Evolutionary conservation across 257 asterid species (phyloP).

Genomic region (Phtheirospermum japonicum): DNA sequence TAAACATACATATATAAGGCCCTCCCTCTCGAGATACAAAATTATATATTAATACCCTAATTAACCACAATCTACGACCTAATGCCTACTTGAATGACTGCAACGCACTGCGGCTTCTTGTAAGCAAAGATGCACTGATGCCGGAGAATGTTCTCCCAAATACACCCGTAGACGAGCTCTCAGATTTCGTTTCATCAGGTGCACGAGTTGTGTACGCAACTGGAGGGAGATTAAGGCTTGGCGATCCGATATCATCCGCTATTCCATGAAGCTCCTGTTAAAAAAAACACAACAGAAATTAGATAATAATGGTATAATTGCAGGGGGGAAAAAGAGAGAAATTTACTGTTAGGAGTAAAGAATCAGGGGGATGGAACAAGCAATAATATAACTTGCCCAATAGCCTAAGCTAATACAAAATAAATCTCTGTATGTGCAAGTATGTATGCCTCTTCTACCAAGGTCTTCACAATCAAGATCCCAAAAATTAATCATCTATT

Average conservation of each 20-base stretch:
- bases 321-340: too few species aligned
- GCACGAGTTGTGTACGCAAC: conserved; percentile 26
- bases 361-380: too few species aligned
- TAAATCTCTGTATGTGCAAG: too few species aligned
- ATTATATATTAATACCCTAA: not conserved
- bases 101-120: conserved; percentile 53
- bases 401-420: too few species aligned
- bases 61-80: not conserved
- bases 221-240: conserved; percentile 33
- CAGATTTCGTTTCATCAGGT: conserved; percentile 39
- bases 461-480: too few species aligned
- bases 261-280: conserved; percentile 41
- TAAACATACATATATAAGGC: too few species aligned
- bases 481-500: not conserved
- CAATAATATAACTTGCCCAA: too few species aligned
- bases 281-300: too few species aligned
- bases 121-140: conserved; percentile 36
- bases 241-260: conserved; percentile 37
- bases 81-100: conserved; percentile 45
- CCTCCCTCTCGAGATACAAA: not conserved
- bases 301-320: too few species aligned
- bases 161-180: conserved; percentile 34
- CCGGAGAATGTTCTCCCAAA: conserved; percentile 41
- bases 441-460: too few species aligned
- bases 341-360: too few species aligned